phyloP scores from a whole-genome alignment of 805 yeast genomes.

The Kluyveromyces aestuarii region DNA sequence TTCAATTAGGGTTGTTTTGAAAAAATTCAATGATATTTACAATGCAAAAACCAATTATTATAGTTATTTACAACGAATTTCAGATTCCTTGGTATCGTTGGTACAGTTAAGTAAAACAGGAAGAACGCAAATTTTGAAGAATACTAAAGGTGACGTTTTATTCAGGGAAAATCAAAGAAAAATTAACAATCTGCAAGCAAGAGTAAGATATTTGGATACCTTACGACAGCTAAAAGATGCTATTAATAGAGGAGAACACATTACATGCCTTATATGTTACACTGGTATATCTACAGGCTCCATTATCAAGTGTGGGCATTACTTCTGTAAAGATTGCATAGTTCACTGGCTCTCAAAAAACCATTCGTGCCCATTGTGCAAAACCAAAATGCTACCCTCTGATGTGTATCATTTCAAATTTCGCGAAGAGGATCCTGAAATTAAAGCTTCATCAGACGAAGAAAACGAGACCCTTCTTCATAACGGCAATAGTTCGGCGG shows the following conservation, averaged over 20 bases:
- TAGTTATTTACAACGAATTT: conserved; percentile 73
- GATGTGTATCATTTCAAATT: conserved; percentile 66
- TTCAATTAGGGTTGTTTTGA: conserved; percentile 34
- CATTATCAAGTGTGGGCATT: conserved; percentile 85
- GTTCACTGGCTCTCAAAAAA: conserved; percentile 58
- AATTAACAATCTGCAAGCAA: conserved; percentile 29
- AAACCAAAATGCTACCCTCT: conserved; percentile 35
- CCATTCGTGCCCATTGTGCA: conserved; percentile 75
- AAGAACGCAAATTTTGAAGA: conserved; percentile 11
- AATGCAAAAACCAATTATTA: conserved; percentile 78
- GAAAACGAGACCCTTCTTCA: neutral
- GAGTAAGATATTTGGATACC: conserved; percentile 42
- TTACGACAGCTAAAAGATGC: conserved; percentile 25
- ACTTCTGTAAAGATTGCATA: conserved; percentile 77
- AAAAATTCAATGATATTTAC: conserved; percentile 52
- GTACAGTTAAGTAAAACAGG: conserved; percentile 20
- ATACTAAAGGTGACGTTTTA: conserved; percentile 16
- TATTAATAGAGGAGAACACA: conserved; percentile 24
- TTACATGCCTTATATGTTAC: conserved; percentile 71
- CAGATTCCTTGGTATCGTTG: conserved; percentile 66
- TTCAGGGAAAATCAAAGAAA: conserved; percentile 14
- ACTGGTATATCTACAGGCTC: conserved; percentile 64
- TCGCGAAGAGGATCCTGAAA: conserved; percentile 13
- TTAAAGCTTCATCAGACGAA: neutral
- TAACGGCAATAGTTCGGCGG: neutral